Conservation (phyloP, 2,329 filamentous ascomycete species). For the Pezicula rhizophila region DNA sequence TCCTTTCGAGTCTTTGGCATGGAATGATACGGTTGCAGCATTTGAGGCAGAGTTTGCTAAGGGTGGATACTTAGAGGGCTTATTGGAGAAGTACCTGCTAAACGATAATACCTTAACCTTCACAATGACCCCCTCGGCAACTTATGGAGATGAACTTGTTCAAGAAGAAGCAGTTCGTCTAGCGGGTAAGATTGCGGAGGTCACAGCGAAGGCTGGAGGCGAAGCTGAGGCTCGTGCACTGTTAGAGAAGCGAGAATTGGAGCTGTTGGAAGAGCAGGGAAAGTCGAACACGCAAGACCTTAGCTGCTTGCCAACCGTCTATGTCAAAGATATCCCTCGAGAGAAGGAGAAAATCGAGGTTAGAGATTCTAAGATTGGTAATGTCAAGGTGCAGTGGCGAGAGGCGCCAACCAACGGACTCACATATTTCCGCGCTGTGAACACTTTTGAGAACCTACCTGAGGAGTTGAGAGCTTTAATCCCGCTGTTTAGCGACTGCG, state of each 20-base stretch:
- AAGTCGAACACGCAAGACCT: constrained; percentile 79
- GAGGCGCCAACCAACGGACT: constrained; percentile 92
- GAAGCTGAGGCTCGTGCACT: constrained; percentile 65
- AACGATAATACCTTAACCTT: constrained; percentile 85
- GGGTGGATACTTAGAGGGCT: constrained; percentile 73
- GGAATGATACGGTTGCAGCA: constrained; percentile 79
- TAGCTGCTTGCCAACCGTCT: constrained; percentile 79
- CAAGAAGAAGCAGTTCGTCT: constrained; percentile 72
- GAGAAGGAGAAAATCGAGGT: constrained; percentile 55
- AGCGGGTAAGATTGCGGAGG: constrained; percentile 65
- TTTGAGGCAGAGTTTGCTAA: constrained; percentile 74
- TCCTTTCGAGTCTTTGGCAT: constrained; percentile 83
- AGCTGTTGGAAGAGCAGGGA: constrained; percentile 75
- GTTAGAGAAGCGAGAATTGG: constrained; percentile 72
- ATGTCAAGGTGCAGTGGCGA: constrained; percentile 76
- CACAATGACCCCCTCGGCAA: constrained; percentile 82
- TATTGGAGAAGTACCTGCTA: constrained; percentile 85
- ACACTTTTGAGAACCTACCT: constrained; percentile 71
- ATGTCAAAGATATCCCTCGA: constrained; percentile 84
- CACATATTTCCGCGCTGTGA: constrained; percentile 91
- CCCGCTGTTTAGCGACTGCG: constrained; percentile 83
- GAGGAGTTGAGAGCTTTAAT: constrained; percentile 79
- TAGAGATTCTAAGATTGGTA: constrained; percentile 59
- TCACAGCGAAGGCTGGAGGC: constrained; percentile 61
- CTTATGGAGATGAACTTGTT: constrained; percentile 67